These are phyloP conservation scores for Alloteropsis semialata DNA, from an alignment of 176 grass and related monocot species.

Conservation along the genomic window DNA sequence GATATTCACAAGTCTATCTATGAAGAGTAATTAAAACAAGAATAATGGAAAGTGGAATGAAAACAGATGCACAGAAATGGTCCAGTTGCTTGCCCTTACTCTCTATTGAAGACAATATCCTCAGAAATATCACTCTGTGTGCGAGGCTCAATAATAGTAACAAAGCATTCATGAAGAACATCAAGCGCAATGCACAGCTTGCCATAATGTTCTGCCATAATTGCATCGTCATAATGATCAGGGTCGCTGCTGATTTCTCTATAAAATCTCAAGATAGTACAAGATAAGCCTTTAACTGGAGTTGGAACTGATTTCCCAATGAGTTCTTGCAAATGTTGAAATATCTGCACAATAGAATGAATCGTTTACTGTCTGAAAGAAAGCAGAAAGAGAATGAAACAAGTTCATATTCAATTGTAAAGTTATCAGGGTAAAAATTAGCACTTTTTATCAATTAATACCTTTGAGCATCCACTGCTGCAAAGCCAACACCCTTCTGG, in stretches of 20 bases:
- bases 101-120: conserved; percentile 79
- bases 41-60: conserved; percentile 29
- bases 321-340: conserved; percentile 39
- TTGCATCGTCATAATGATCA: conserved; percentile 29
- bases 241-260: conserved; percentile 17
- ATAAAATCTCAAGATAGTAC: conserved; percentile 58
- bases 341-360: conserved; percentile 45
- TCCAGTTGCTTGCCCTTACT: conserved; percentile 52
- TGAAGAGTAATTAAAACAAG: not conserved
- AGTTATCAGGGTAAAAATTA: conserved; percentile 16
- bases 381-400: conserved; percentile 7
- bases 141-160: conserved; percentile 67
- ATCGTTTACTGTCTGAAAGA: not conserved
- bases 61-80: conserved; percentile 23
- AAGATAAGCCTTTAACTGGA: conserved; percentile 52
- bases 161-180: conserved; percentile 80
- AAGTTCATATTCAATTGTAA: not conserved
- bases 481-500: conserved; percentile 69
- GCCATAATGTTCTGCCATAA: conserved; percentile 54
- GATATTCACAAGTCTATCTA: not conserved
- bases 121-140: conserved; percentile 59
- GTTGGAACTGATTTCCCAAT: conserved; percentile 52
- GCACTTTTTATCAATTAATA: conserved; percentile 27
- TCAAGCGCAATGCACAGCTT: conserved; percentile 63
- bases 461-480: conserved; percentile 60